Base-by-base conservation (phyloP, 2,329 filamentous ascomycete species). In the Nothomitra cinnamomea region DNA sequence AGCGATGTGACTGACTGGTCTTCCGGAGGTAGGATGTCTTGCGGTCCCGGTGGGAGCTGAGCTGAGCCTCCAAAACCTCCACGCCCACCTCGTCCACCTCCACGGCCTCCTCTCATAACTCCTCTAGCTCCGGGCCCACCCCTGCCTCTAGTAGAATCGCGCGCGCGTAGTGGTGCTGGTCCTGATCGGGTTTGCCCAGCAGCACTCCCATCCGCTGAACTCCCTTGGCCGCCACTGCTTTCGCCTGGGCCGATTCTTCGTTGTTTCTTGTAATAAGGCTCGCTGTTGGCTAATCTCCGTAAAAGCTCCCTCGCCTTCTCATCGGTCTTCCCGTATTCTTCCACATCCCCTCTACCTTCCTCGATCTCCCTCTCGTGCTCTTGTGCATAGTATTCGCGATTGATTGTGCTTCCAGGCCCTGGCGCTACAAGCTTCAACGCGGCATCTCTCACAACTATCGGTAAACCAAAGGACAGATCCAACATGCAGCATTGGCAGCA, bases 401-500 rank as follows among this genome's bases (percentile, higher is more conserved):
- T 98, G 67, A 98, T 87, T 54, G 86, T 84, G 65, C 87, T 94
- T 58, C 87, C 79, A 0, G 92, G 92, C 0, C 92, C 92, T 0
- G 92, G 89, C 0, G 90, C 89, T 42, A 96, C 86, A 85, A 98
- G 95, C 73, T 96, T 96, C 58, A 98, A 75, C 3, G 94, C 92
- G 2, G 92, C 92, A 72, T 98, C 92, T 64, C 92, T 82, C 55
- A 98, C 86, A 13, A 89, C 85, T 63, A 98, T 94, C 10, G 92
- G 92, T 25, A 98, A 74, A 22, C 92, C 94, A 64, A 96, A 98
- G 12, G 87, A 90, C 56, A 98, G 72, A 75, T 98, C 92, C 53
- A 98, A 82, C 87, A 96, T 96, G 73, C 92, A 98, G 70, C 84
- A 90, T 72, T 98, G 92, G 65, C 92, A 98, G 72, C 92, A 96